Percentiles rank a stretch among this genome's conserved stretches.
Evolutionary conservation across 1,284 basidiomycete genomes (phyloP).

Genomic region (Ceratobasidium sp.): DNA sequence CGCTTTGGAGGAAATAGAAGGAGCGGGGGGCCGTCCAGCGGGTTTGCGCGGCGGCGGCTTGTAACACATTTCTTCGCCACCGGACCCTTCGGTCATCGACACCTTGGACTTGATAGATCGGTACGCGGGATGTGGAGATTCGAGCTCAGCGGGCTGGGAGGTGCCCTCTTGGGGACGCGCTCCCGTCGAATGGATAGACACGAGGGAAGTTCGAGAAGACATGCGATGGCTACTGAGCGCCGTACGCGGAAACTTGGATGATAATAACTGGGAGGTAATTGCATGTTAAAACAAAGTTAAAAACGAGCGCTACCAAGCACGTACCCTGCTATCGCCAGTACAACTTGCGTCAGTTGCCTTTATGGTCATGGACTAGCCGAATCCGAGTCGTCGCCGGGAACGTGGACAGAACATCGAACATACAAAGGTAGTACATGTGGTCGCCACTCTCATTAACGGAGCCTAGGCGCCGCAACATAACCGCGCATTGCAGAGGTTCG

Average conservation of each 20-base stretch:
- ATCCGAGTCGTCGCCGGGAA: too few relatives aligned
- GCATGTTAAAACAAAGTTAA: slow-evolving; percentile 16
- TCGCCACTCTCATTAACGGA: too few relatives aligned
- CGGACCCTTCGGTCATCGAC: slow-evolving; percentile 81
- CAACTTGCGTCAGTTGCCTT: slow-evolving; percentile 82
- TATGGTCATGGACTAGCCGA: slow-evolving; percentile 80
- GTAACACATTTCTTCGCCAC: slow-evolving; percentile 84
- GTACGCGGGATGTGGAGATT: slow-evolving; percentile 20
- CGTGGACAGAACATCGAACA: too few relatives aligned
- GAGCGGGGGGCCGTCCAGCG: slow-evolving; percentile 41
- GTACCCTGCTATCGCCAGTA: slow-evolving; percentile 76
- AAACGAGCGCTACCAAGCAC: slow-evolving; percentile 51
- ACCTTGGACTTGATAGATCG: slow-evolving; percentile 68
- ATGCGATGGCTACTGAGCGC: slow-evolving; percentile 7
- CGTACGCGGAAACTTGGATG: slow-evolving; percentile 30
- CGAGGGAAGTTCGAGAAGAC: slow-evolving; percentile 37
- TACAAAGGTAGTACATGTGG: too few relatives aligned
- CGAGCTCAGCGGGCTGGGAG: slow-evolving; percentile 9
- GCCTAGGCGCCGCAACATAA: too few relatives aligned
- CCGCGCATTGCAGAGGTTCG: too few relatives aligned
- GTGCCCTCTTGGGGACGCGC: not conserved
- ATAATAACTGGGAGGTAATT: slow-evolving; percentile 22
- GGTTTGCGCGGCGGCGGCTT: slow-evolving; percentile 59
- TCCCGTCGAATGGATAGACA: slow-evolving; percentile 21
- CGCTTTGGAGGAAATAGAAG: slow-evolving; percentile 42